These are phyloP conservation scores for Sphagnurus paluster DNA, from an alignment of 1,284 basidiomycete species.

Conservation along the genomic window DNA sequence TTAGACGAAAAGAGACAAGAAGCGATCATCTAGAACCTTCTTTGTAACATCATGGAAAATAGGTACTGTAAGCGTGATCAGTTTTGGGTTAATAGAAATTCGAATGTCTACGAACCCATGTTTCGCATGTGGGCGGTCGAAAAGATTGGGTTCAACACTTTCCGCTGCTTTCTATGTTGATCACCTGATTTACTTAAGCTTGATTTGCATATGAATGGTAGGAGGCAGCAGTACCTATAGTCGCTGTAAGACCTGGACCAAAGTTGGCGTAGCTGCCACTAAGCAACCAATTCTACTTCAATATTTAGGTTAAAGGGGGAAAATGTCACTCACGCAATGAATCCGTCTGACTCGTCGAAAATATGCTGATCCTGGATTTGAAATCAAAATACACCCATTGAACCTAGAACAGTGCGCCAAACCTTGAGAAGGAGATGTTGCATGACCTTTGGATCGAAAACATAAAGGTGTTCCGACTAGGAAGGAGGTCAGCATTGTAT, in stretches of 20 bases:
- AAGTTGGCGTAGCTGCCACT: slow-evolving; percentile 32
- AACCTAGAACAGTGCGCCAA: slow-evolving; percentile 4
- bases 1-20: background rate
- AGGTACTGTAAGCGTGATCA: slow-evolving; percentile 27
- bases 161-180: slow-evolving; percentile 43
- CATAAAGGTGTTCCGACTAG: slow-evolving; percentile 30
- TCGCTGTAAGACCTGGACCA: slow-evolving; percentile 37
- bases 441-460: slow-evolving; percentile 34
- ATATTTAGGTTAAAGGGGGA: background rate
- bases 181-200: too few relatives aligned
- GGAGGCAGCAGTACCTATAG: slow-evolving; percentile 28
- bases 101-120: slow-evolving; percentile 27
- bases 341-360: slow-evolving; percentile 33
- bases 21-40: slow-evolving; percentile 24
- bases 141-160: slow-evolving; percentile 49
- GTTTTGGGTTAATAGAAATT: too few relatives aligned
- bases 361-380: slow-evolving; percentile 20
- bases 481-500: background rate
- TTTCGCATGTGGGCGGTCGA: slow-evolving; percentile 44
- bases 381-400: slow-evolving; percentile 19
- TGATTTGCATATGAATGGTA: too few relatives aligned
- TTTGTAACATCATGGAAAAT: slow-evolving; percentile 36
- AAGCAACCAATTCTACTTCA: slow-evolving; percentile 8
- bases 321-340: slow-evolving; percentile 31
- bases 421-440: slow-evolving; percentile 37